Conservation (phyloP, 2,329 filamentous ascomycete species). For the Alternaria gansuensis region DNA sequence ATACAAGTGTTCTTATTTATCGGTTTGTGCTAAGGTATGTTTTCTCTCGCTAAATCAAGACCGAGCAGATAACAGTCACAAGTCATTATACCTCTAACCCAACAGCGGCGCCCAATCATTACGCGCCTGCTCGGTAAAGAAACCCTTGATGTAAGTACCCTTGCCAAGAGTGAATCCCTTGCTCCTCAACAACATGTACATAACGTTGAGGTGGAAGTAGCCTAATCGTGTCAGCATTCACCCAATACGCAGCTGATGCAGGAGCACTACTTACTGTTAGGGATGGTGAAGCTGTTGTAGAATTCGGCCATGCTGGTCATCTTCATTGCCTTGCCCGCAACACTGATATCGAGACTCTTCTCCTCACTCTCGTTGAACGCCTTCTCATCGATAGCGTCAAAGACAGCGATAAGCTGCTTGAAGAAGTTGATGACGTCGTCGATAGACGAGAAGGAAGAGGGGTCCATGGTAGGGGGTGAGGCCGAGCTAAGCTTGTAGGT, state of each 20-base stretch:
- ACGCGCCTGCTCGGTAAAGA: slow-evolving; percentile 32
- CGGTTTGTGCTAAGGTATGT: not conserved
- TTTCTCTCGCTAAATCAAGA: not conserved
- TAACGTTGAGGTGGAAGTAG: slow-evolving; percentile 38
- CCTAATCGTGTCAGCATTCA: not conserved
- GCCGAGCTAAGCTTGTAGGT: slow-evolving; percentile 19
- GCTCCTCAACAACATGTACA: slow-evolving; percentile 36
- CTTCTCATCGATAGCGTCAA: slow-evolving; percentile 30
- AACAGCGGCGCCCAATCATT: slow-evolving; percentile 35
- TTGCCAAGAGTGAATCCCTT: slow-evolving; percentile 35
- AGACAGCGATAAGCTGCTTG: slow-evolving; percentile 22
- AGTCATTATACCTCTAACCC: slow-evolving; percentile 10
- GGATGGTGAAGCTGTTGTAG: slow-evolving; percentile 28
- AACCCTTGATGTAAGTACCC: slow-evolving; percentile 23
- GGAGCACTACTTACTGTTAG: slow-evolving; percentile 21
- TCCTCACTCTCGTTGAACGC: slow-evolving; percentile 29
- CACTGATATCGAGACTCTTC: slow-evolving; percentile 25
- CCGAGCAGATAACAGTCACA: not conserved
- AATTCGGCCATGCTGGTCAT: slow-evolving; percentile 29
- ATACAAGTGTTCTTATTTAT: not conserved
- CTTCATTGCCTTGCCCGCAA: slow-evolving; percentile 23
- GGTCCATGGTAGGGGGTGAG: slow-evolving; percentile 17
- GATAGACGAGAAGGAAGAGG: slow-evolving; percentile 24
- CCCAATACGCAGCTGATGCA: not conserved
- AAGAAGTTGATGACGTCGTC: slow-evolving; percentile 35